Conservation (phyloP, 371 early-diverging fungal genomes). For the Fennellomyces sp. region DNA sequence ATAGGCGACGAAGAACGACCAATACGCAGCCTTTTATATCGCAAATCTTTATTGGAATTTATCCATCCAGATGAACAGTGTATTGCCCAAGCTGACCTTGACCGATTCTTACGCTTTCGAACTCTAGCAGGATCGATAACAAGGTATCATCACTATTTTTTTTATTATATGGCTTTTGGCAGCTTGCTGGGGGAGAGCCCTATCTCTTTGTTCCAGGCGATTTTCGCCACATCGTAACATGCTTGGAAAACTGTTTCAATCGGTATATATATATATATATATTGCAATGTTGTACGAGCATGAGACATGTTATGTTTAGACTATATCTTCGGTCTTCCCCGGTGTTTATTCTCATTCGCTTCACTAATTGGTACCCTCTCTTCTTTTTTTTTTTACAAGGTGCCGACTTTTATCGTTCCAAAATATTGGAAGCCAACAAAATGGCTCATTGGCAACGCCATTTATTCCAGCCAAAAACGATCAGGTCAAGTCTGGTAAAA, state of each 20-base stretch:
- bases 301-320: too few relatives aligned
- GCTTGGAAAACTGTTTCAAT: neutral
- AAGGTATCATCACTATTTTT: constrained; percentile 28
- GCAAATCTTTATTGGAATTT: constrained; percentile 56
- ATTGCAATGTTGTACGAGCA: neutral
- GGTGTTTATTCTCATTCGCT: too few relatives aligned
- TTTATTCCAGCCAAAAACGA: neutral
- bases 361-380: neutral
- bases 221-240: neutral
- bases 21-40: constrained; percentile 39
- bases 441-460: neutral
- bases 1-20: constrained; percentile 25
- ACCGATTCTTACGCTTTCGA: constrained; percentile 51
- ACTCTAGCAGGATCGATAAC: constrained; percentile 60
- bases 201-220: too few relatives aligned
- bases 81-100: constrained; percentile 53
- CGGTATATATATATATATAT: neutral
- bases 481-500: neutral
- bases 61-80: constrained; percentile 63
- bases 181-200: too few relatives aligned
- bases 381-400: neutral
- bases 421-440: neutral
- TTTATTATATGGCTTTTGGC: neutral
- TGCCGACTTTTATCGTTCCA: constrained; percentile 13
- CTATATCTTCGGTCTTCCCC: too few relatives aligned